Conservation (phyloP, 768 basidiomycete genomes). For the Favolaschia claudopus region DNA sequence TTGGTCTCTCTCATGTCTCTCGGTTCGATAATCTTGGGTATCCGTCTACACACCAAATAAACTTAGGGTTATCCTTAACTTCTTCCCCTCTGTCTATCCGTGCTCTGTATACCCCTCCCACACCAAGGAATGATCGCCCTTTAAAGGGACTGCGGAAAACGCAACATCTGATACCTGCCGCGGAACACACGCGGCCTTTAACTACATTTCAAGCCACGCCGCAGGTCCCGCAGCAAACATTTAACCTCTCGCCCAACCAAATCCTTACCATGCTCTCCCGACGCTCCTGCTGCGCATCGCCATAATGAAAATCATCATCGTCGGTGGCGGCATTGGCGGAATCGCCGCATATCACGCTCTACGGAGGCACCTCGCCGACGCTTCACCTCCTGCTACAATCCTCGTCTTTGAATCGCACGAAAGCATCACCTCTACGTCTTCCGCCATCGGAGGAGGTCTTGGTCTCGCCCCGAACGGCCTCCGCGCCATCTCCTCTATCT, state of each 20-base stretch:
- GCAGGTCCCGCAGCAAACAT: constrained; percentile 27
- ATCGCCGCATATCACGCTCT: constrained; percentile 29
- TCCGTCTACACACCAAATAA: too few relatives aligned
- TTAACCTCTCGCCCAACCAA: neutral
- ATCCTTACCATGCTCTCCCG: neutral
- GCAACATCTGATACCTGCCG: constrained; percentile 13
- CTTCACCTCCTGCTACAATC: constrained; percentile 31
- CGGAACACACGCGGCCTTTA: constrained; percentile 4
- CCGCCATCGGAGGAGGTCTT: constrained; percentile 43
- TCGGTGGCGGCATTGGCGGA: constrained; percentile 31
- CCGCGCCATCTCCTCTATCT: constrained; percentile 41
- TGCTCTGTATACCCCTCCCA: too few relatives aligned
- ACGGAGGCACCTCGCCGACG: constrained; percentile 37
- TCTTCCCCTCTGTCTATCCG: too few relatives aligned
- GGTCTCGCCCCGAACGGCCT: constrained; percentile 50
- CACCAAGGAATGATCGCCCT: neutral
- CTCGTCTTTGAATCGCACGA: constrained; percentile 42
- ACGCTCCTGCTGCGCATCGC: neutral
- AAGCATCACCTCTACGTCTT: constrained; percentile 33
- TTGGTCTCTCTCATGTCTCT: too few relatives aligned
- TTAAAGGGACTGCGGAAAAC: constrained; percentile 14
- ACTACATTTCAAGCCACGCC: constrained; percentile 3
- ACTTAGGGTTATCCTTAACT: too few relatives aligned
- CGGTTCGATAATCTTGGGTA: too few relatives aligned
- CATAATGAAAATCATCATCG: constrained; percentile 30